phyloP scores from a whole-genome alignment of 106 monocot species.

The Amphibolis antarctica region DNA sequence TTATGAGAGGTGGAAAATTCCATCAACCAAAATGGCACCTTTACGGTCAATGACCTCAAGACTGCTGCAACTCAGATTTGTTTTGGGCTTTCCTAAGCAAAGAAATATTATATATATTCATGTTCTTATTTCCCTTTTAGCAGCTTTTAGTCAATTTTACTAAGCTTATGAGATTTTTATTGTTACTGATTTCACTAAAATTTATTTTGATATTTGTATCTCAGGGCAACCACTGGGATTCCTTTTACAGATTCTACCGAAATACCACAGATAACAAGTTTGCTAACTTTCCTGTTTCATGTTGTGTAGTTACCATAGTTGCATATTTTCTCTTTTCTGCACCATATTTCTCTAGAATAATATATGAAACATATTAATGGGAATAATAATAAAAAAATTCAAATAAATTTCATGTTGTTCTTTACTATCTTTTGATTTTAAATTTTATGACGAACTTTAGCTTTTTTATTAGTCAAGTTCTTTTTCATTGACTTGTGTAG shows the following conservation, averaged over 20 bases:
- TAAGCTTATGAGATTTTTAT: neutral
- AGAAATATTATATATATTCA: neutral
- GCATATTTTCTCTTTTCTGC: neutral
- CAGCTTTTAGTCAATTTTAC: neutral
- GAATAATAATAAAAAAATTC: neutral
- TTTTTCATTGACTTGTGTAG: constrained; percentile 18
- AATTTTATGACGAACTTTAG: too few relatives aligned
- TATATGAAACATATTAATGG: too few relatives aligned
- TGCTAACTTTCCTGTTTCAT: constrained; percentile 9
- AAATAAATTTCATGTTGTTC: too few relatives aligned
- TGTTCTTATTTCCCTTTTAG: neutral
- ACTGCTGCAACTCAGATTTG: too few relatives aligned
- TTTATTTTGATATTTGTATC: constrained; percentile 1
- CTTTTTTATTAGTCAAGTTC: too few relatives aligned
- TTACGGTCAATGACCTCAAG: too few relatives aligned
- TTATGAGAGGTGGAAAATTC: too few relatives aligned
- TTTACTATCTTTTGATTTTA: too few relatives aligned
- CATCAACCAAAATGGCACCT: too few relatives aligned
- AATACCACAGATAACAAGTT: constrained; percentile 99
- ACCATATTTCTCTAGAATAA: too few relatives aligned
- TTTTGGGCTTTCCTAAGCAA: too few relatives aligned
- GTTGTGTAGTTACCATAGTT: neutral
- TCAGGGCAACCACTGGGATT: constrained; percentile 90
- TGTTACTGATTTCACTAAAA: neutral
- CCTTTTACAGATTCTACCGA: constrained; percentile 87